Conservation (phyloP, 257 asterid genomes). For the Capsicum pubescens region DNA sequence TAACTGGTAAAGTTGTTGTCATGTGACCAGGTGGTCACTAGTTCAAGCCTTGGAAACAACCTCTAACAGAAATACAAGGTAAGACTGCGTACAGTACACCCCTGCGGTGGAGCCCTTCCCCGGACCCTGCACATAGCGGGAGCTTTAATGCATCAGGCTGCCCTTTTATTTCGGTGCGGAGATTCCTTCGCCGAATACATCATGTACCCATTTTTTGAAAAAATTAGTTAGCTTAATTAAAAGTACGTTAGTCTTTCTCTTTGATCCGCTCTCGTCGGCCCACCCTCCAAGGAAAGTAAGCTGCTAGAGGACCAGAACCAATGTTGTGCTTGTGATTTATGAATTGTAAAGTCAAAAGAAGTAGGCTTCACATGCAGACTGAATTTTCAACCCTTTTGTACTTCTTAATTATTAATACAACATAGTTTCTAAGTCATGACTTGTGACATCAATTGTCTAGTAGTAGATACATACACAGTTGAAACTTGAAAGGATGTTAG, state of each 20-base stretch:
- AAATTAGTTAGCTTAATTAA: too few relatives aligned
- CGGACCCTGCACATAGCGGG: too few relatives aligned
- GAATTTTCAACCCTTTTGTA: neutral
- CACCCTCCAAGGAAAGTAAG: neutral
- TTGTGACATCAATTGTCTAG: neutral
- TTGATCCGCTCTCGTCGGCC: neutral
- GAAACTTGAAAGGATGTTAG: neutral
- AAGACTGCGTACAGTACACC: too few relatives aligned
- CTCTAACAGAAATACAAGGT: too few relatives aligned
- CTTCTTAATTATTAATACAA: neutral
- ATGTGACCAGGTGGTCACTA: too few relatives aligned
- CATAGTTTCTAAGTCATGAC: too few relatives aligned
- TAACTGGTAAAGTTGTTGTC: too few relatives aligned
- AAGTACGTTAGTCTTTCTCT: neutral
- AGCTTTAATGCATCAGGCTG: too few relatives aligned
- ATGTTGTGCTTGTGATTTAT: conserved; percentile 29
- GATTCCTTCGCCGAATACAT: neutral
- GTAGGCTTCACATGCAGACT: conserved; percentile 32
- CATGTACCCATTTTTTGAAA: neutral
- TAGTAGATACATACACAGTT: neutral
- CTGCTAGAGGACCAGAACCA: conserved; percentile 4
- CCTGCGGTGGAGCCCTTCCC: too few relatives aligned
- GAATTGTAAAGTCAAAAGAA: conserved; percentile 28
- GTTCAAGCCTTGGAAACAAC: too few relatives aligned
- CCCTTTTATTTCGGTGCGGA: too few relatives aligned